Conservation (phyloP, 1,284 basidiomycete species). For the Pseudozyma flocculosa region DNA sequence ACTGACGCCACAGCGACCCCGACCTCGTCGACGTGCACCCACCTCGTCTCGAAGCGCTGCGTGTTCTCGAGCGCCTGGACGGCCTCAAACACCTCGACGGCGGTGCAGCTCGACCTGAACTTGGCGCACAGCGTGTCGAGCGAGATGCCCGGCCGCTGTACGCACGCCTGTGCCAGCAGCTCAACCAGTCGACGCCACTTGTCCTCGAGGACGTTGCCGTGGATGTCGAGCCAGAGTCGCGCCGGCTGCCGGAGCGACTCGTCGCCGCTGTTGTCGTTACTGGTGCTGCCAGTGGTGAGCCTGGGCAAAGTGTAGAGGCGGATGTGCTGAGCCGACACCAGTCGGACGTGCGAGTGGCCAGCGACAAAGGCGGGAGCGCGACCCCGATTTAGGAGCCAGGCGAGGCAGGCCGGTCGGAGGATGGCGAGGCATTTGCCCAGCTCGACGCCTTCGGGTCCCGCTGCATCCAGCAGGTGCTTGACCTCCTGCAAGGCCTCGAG, state of each 20-base stretch:
- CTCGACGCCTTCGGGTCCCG: not conserved
- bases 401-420: not conserved
- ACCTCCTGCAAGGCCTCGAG: not conserved
- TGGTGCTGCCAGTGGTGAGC: no score
- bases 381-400: not conserved
- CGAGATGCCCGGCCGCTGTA: slow-evolving; percentile 12
- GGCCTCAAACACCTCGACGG: not conserved
- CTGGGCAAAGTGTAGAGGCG: not conserved
- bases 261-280: not conserved
- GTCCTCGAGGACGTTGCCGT: not conserved
- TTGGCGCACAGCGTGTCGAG: slow-evolving; percentile 3
- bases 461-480: not conserved
- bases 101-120: slow-evolving; percentile 2
- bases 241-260: not conserved
- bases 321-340: not conserved
- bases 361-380: not conserved
- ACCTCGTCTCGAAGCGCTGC: not conserved
- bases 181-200: slow-evolving; percentile 12
- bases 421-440: not conserved
- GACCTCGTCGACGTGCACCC: not conserved
- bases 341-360: not conserved
- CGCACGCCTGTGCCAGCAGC: not conserved
- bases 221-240: not conserved
- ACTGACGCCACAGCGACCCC: slow-evolving; percentile 2
- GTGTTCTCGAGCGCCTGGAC: not conserved